These are phyloP conservation scores for Colletotrichum sp. DNA, from an alignment of 2,329 filamentous ascomycete species.

Conservation along the genomic window DNA sequence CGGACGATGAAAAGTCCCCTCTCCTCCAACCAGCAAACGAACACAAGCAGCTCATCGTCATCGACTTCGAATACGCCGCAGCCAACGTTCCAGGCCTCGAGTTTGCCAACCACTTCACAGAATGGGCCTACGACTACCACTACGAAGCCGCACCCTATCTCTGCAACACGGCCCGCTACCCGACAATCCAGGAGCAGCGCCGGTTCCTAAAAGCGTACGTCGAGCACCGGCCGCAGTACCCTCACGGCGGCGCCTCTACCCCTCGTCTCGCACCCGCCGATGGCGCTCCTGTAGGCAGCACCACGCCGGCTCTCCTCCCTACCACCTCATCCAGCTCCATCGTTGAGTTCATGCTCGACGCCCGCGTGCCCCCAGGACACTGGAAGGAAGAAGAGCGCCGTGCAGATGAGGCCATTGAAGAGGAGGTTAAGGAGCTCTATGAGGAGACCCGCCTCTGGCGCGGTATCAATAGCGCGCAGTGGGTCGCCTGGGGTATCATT, in stretches of 20 bases:
- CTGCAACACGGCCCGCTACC: conserved; percentile 75
- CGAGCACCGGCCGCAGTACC: conserved; percentile 75
- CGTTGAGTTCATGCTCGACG: conserved; percentile 82
- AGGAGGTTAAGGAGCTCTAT: conserved; percentile 72
- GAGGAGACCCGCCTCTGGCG: conserved; percentile 87
- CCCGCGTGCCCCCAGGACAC: conserved; percentile 59
- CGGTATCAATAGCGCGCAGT: conserved; percentile 84
- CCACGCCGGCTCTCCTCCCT: conserved; percentile 40
- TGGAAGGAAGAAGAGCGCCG: conserved; percentile 66
- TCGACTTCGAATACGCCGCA: conserved; percentile 96
- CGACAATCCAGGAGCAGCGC: conserved; percentile 78
- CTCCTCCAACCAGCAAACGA: conserved; percentile 88
- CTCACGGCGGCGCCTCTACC: conserved; percentile 52
- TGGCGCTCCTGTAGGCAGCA: conserved; percentile 16
- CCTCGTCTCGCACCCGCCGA: conserved; percentile 52
- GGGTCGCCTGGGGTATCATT: conserved; percentile 96
- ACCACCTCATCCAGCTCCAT: conserved; percentile 55
- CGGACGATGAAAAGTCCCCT: conserved; percentile 78
- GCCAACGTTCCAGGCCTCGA: conserved; percentile 87
- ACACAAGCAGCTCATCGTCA: conserved; percentile 95
- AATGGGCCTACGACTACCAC: conserved; percentile 99
- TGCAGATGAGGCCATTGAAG: conserved; percentile 68
- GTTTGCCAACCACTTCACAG: conserved; percentile 97
- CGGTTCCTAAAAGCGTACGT: conserved; percentile 89
- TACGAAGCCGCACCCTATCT: conserved; percentile 67